Conservation (phyloP, 257 asterid species). For the Solanum lycopersicoides region DNA sequence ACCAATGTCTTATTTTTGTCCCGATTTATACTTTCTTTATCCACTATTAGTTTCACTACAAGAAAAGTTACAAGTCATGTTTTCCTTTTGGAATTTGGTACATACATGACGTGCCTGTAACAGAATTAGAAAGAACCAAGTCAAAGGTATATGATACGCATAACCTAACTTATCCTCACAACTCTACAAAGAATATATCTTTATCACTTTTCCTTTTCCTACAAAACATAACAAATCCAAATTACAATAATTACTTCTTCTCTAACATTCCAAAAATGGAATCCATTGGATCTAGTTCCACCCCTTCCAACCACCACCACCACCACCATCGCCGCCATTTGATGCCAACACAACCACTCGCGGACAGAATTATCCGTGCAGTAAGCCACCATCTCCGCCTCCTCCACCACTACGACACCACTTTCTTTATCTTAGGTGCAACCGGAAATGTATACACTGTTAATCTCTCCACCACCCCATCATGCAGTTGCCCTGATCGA, state of each 20-base stretch:
- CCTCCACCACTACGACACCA: constrained; percentile 74
- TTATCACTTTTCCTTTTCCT: not conserved
- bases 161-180: constrained; percentile 11
- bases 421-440: constrained; percentile 72
- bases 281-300: constrained; percentile 43
- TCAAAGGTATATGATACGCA: not conserved
- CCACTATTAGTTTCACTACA: not conserved
- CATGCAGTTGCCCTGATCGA: constrained; percentile 89
- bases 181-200: constrained; percentile 44
- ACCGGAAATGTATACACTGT: constrained; percentile 92
- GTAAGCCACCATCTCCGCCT: constrained; percentile 76
- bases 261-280: constrained; percentile 29
- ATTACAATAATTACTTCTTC: constrained; percentile 4
- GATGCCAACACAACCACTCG: constrained; percentile 38
- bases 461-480: constrained; percentile 42
- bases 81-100: not conserved
- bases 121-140: constrained; percentile 8
- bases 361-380: constrained; percentile 72
- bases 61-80: not conserved
- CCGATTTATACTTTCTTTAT: not conserved
- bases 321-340: constrained; percentile 12
- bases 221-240: constrained; percentile 3
- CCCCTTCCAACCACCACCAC: constrained; percentile 22
- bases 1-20: no score
- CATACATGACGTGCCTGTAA: constrained; percentile 26